phyloP scores from a whole-genome alignment of 139 green algal genomes.

The Microglena sp. region DNA sequence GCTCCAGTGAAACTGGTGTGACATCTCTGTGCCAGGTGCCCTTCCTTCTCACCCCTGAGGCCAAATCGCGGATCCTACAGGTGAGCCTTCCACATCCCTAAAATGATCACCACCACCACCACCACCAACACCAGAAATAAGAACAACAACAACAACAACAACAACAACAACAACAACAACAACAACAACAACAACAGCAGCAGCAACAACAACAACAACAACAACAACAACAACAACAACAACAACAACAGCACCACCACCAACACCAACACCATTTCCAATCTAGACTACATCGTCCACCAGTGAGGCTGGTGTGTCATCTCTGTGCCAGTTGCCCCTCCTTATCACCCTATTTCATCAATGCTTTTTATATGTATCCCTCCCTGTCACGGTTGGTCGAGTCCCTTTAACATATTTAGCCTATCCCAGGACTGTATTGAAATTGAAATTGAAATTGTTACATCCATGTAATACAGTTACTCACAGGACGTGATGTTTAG shows the following conservation, averaged over 20 bases:
- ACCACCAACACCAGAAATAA: too few species aligned
- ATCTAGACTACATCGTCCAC: not conserved
- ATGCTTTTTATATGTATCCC: too few species aligned
- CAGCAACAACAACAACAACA: not conserved
- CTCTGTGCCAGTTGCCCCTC: not conserved
- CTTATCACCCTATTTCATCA: not conserved
- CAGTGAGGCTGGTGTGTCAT: too few species aligned
- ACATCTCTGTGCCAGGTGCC: slow-evolving; percentile 37
- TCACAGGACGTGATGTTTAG: too few species aligned
- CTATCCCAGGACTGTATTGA: too few species aligned
- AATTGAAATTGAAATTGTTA: too few species aligned
- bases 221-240: not conserved
- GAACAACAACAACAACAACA: slow-evolving; percentile 1
- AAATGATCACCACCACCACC: not conserved
- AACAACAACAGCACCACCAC: not conserved
- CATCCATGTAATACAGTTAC: too few species aligned
- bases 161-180: slow-evolving; percentile 1
- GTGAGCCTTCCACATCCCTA: slow-evolving; percentile 2
- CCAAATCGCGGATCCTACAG: slow-evolving; percentile 57
- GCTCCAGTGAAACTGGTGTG: too few species aligned
- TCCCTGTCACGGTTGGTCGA: too few species aligned
- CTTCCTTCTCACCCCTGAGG: slow-evolving; percentile 49
- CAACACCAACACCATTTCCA: not conserved
- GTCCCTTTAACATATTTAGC: too few species aligned
- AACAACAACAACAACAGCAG: not conserved